A percentile compares a stretch with the other conserved stretches of the same genome.
Conservation (phyloP, 176 grass and related monocot genomes). For the Panicum miliaceum region DNA sequence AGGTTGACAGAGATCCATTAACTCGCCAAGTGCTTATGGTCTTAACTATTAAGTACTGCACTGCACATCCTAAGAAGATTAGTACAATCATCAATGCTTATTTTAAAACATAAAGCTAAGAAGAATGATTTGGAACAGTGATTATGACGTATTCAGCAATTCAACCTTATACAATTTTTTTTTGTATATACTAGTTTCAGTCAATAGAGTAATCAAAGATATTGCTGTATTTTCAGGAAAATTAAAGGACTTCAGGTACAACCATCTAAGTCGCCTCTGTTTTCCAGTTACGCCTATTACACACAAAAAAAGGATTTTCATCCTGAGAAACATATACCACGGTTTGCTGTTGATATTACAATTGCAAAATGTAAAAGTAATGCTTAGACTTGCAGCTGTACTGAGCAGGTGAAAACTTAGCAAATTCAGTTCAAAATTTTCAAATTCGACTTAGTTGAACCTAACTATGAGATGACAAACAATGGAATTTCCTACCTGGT, state of each 20-base stretch:
- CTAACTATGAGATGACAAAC: background rate
- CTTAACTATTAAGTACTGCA: background rate
- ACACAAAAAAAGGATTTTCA: background rate
- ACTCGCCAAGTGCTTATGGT: background rate
- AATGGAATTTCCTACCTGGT: constrained; percentile 2
- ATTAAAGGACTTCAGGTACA: constrained; percentile 4
- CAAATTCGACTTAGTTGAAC: background rate
- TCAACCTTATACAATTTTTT: background rate
- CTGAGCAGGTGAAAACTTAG: background rate
- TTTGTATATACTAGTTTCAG: background rate
- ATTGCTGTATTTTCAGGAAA: background rate
- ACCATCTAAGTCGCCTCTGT: background rate
- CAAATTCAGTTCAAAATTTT: background rate
- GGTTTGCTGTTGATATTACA: background rate
- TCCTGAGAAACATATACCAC: background rate
- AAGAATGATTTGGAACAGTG: background rate
- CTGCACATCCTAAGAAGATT: background rate
- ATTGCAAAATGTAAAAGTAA: background rate
- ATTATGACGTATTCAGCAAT: background rate
- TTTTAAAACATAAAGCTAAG: background rate
- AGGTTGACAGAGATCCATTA: background rate
- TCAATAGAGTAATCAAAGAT: background rate
- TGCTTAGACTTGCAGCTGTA: background rate
- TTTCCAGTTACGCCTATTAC: background rate
- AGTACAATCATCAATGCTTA: background rate